Base-by-base conservation (phyloP, 306 rosid genomes). In the Heteromeles arbutifolia region DNA sequence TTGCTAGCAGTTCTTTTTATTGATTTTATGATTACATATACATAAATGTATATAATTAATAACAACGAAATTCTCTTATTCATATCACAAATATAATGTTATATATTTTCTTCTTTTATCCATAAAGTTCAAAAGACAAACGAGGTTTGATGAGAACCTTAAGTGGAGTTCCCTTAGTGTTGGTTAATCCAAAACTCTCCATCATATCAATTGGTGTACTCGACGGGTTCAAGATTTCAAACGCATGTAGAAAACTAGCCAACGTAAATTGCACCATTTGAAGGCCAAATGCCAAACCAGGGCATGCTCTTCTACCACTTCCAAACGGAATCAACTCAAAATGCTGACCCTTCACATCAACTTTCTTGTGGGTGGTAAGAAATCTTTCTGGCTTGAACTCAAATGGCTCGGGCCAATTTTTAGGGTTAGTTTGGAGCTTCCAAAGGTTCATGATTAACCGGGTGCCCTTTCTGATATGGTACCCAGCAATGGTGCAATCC, bases 401-500 rank as follows among this genome's bases (percentile, higher is more conserved):
- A 0, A 24, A 9, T 2, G 83, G 79, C 28, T 79, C 70, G 6
- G 64, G 53, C 78, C 83, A 74, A 11, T 11, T 13, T 31, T 21
- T 12, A 26, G 70, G 75, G 32, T 74, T 70, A 4, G 69, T 73
- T 11, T 79, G 79, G 19, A 79, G 22, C 70, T 58, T 79, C 74
- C 74, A 79, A 2, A 73, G 2, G 69, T 79, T 79, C 10, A 56
- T 57, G 54, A 59, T 54, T 11, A 79, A 32, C 18, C 75, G 37
- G 15, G 77, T 64, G 15, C 59, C 31, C 0, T 59, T 54, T 0
- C 86, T 72, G 2, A 88, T 65, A 17, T 76, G 67, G 29, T 78
- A 83, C 7, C 93, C 96, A 2, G 78, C 90, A 2, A 85, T 72
- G 6, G 37, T 74, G 56, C 92, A 88, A 1, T 92, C 93, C 62